Evolutionary conservation across 2,329 filamentous ascomycete species (phyloP), one percentile per base, ranked within the genome.

Genomic region (Neophaeococcomyces aloes): DNA sequence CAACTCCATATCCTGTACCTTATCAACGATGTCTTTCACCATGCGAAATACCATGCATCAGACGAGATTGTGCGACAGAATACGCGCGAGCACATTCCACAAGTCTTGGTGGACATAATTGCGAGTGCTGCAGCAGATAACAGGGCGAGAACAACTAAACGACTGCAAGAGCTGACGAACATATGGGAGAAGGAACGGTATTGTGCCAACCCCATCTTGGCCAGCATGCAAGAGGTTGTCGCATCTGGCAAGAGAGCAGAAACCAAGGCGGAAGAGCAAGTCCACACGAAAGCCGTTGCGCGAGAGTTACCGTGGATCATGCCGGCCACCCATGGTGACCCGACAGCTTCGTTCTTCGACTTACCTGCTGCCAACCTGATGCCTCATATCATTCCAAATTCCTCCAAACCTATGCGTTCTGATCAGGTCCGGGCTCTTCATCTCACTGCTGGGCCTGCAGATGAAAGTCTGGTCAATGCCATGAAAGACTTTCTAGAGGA

Each of bases 301-400:
- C 55, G 36, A 60, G 59, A 53, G 70, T 80, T 47, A 65, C 81
- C 83, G 0, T 89, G 78, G 56, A 62, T 81, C 21, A 73, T 94
- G 61, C 87, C 87, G 15, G 70, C 82, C 1, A 76, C 74, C 44
- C 87, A 94, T 59, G 87, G 87, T 31, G 84, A 93, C 57, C 65
- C 72, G 1, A 74, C 76, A 0, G 78, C 74, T 3, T 78, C 82
- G 0, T 94, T 82, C 75, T 83, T 87, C 63, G 86, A 94, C 51
- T 67, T 93, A 1, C 86, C 86, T 0, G 86, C 86, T 1, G 82
- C 78, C 2, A 89, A 85, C 44, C 81, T 88, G 69, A 74, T 94
- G 36, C 83, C 83, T 3, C 80, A 83, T 44, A 78, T 94, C 47
- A 75, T 83, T 30, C 83, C 81, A 3, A 82, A 89, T 57, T 86